A percentile compares a stretch with the other conserved stretches of the same genome.
phyloP scores from a whole-genome alignment of 225 moss, liverwort and hornwort species.

The Bryum argenteum region DNA sequence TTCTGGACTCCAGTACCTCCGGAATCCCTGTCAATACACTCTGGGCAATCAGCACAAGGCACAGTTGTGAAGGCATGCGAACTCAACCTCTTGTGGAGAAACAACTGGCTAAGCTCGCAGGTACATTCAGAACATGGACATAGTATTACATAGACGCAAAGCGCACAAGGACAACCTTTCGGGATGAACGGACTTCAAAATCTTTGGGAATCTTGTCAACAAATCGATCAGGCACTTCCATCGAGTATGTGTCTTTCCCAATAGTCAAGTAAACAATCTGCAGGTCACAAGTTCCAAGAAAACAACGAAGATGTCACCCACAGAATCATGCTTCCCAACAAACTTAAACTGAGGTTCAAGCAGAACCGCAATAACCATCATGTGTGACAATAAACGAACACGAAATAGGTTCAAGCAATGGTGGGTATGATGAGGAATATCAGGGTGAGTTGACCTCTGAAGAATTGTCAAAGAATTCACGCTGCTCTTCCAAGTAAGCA shows the following conservation, averaged over 20 bases:
- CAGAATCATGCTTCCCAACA: conserved; percentile 12
- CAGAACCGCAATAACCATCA: conserved; percentile 1
- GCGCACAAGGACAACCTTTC: conserved; percentile 65
- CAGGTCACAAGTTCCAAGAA: conserved; percentile 30
- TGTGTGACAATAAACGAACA: background rate
- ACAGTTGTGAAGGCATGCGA: background rate
- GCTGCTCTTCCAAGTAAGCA: conserved; percentile 78
- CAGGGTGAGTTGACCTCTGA: conserved; percentile 58
- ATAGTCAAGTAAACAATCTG: conserved; percentile 91
- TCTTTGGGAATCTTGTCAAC: conserved; percentile 71
- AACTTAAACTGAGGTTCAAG: background rate
- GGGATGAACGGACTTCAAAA: conserved; percentile 89
- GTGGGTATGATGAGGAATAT: conserved; percentile 11
- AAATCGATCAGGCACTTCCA: conserved; percentile 88
- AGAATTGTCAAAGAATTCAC: conserved; percentile 68
- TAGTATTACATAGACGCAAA: background rate
- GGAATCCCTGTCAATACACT: conserved; percentile 68
- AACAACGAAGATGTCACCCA: conserved; percentile 19
- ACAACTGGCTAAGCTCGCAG: background rate
- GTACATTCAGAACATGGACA: background rate
- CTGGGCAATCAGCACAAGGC: conserved; percentile 12
- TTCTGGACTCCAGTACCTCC: conserved; percentile 89
- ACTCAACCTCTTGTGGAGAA: conserved; percentile 8
- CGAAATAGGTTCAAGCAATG: background rate
- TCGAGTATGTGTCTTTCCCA: conserved; percentile 88